phyloP scores from a whole-genome alignment of 345 rosid genomes.

The Lumnitzera littorea region DNA sequence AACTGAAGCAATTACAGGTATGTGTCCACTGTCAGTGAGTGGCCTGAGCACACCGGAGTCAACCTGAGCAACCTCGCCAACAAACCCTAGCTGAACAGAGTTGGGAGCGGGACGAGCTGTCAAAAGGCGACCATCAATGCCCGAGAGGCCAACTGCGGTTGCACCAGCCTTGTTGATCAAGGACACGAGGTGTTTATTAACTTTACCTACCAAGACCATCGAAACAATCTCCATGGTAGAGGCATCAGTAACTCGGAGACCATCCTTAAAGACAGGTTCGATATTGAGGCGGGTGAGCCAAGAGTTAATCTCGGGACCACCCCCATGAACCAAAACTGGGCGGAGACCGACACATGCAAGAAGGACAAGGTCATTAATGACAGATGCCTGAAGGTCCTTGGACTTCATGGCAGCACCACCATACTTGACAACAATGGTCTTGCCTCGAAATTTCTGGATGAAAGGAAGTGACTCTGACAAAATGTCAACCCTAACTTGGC shows the following conservation, averaged over 20 bases:
- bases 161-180: conserved; percentile 79
- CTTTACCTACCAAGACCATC: conserved; percentile 87
- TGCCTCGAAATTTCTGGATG: conserved; percentile 85
- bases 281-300: conserved; percentile 63
- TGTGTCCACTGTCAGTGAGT: conserved; percentile 45
- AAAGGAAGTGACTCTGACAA: conserved; percentile 90
- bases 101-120: conserved; percentile 70
- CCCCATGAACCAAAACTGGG: conserved; percentile 88
- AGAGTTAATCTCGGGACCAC: conserved; percentile 83
- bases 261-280: conserved; percentile 60
- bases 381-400: conserved; percentile 60
- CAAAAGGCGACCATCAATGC: conserved; percentile 83
- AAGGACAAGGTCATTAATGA: conserved; percentile 70
- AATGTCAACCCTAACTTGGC: conserved; percentile 57
- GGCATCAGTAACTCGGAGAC: conserved; percentile 85
- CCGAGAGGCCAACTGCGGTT: conserved; percentile 78
- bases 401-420: conserved; percentile 97
- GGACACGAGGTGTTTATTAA: conserved; percentile 74
- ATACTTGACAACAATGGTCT: conserved; percentile 83
- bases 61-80: conserved; percentile 74
- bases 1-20: conserved; percentile 89
- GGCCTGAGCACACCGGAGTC: conserved; percentile 56
- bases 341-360: conserved; percentile 86
- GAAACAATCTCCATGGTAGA: conserved; percentile 92
- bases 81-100: conserved; percentile 66